A percentile compares a stretch with the other conserved stretches of the same genome.
Evolutionary conservation across 129 eudicot species (phyloP).

Genomic region (Logfia minima): DNA sequence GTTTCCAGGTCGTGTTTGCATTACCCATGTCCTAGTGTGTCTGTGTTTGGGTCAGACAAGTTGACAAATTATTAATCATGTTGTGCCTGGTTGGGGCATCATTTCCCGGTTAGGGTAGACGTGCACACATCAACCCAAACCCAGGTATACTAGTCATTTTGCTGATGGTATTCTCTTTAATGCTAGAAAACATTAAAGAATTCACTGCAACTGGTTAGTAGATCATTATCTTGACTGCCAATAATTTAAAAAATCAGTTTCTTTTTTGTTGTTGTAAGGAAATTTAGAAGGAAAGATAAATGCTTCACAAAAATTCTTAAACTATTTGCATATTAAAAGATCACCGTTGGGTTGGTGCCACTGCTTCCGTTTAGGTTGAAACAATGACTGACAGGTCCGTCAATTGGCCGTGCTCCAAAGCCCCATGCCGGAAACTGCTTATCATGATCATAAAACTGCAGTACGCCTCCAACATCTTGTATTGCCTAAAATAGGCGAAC

Average conservation of each 20-base stretch:
- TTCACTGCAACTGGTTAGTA: no score
- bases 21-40: no score
- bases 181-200: no score
- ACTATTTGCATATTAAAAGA: slow-evolving; percentile 1
- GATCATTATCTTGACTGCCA: no score
- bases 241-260: background rate
- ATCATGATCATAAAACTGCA: slow-evolving; percentile 87
- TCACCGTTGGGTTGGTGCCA: slow-evolving; percentile 47
- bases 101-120: no score
- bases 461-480: slow-evolving; percentile 75
- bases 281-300: slow-evolving; percentile 12
- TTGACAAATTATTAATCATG: no score
- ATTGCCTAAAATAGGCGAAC: slow-evolving; percentile 60
- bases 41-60: no score
- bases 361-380: slow-evolving; percentile 90
- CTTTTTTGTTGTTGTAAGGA: slow-evolving; percentile 4
- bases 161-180: no score
- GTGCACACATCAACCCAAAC: no score
- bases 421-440: slow-evolving; percentile 91
- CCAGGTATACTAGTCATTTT: no score
- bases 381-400: slow-evolving; percentile 95
- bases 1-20: no score
- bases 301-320: background rate
- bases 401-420: slow-evolving; percentile 95
- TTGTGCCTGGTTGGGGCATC: no score